phyloP scores from a whole-genome alignment of 768 basidiomycete species.

The Russula virescens region DNA sequence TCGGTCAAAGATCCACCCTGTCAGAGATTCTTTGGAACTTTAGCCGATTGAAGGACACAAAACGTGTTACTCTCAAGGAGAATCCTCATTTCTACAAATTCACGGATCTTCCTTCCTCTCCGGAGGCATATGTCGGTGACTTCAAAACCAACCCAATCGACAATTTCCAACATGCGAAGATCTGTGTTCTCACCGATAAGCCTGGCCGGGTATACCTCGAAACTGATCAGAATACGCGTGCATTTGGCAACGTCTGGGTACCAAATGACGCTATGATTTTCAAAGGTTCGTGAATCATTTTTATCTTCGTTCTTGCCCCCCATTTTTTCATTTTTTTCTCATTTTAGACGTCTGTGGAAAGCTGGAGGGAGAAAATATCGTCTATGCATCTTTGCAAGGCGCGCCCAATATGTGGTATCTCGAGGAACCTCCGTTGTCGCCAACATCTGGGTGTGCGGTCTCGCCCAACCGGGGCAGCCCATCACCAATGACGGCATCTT shows the following conservation, averaged over 20 bases:
- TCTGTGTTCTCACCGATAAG: constrained; percentile 7
- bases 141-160: neutral
- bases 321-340: neutral
- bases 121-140: neutral
- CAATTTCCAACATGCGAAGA: neutral
- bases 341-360: constrained; percentile 2
- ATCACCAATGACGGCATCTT: neutral
- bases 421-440: neutral
- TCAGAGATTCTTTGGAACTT: constrained; percentile 10
- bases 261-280: neutral
- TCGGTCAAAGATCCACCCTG: neutral
- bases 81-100: constrained; percentile 14
- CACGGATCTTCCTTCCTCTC: neutral
- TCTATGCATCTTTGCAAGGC: neutral
- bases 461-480: neutral
- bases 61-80: constrained; percentile 6
- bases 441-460: neutral
- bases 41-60: neutral
- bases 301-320: too few species aligned
- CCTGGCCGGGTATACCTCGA: constrained; percentile 7
- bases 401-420: neutral
- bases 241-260: constrained; percentile 4
- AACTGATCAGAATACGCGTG: neutral
- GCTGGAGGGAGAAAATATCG: constrained; percentile 4
- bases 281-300: neutral